These are phyloP conservation scores for Sporothrix curviconia DNA, from an alignment of 2,329 filamentous ascomycete genomes.

Conservation along the genomic window DNA sequence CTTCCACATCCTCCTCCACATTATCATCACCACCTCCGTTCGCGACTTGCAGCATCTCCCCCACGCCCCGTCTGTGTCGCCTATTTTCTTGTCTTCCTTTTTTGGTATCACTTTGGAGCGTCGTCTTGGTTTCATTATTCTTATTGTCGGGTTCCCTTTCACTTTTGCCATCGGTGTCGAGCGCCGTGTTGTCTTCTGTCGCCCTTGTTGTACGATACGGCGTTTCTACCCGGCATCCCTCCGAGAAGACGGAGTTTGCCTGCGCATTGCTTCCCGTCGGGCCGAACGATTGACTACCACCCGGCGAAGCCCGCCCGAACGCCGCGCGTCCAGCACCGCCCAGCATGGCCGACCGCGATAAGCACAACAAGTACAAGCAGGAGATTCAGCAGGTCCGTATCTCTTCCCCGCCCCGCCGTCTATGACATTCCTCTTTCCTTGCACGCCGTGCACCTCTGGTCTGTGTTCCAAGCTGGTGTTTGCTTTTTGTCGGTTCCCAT, in stretches of 20 bases:
- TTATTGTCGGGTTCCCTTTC: not conserved
- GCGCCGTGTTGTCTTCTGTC: no score
- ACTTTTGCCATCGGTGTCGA: not conserved
- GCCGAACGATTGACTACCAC: not conserved
- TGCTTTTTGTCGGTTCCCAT: no score
- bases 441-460: not conserved
- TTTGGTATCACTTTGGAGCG: not conserved
- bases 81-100: not conserved
- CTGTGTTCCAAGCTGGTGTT: no score
- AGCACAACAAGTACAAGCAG: constrained; percentile 78
- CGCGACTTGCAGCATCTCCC: not conserved
- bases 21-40: not conserved
- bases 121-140: not conserved
- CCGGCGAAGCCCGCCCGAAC: constrained; percentile 1
- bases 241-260: no score
- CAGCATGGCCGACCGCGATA: constrained; percentile 66
- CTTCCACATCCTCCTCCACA: not conserved
- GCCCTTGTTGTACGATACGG: no score
- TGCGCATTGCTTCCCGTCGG: no score
- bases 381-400: constrained; percentile 88
- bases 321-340: not conserved
- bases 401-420: not conserved
- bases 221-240: not conserved
- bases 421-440: not conserved
- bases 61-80: not conserved